Evolutionary conservation across 371 early-diverging fungal species (phyloP), one percentile per base, ranked within the genome.

Genomic region (Lichtheimia ramosa): DNA sequence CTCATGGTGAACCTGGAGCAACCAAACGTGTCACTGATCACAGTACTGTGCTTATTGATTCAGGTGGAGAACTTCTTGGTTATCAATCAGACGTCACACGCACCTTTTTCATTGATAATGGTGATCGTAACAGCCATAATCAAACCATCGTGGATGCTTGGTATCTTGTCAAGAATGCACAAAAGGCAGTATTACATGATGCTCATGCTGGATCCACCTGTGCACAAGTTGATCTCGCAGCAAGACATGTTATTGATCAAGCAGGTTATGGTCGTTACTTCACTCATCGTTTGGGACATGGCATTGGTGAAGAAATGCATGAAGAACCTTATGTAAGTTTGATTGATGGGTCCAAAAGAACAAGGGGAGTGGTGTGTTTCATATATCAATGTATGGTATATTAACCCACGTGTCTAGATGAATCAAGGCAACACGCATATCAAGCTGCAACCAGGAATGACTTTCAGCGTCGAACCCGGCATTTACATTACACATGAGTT

Each of bases 221-320:
- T 57, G 79, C 80, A 14, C 63, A 82, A 43, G 73, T 86, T 3
- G 86, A 86, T 62, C 65, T 79, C 63, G 73, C 77, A 3, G 84
- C 84, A 2, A 74, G 84, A 5, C 28, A 61, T 21, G 51, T 77
- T 43, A 83, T 86, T 61, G 65, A 63, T 12, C 46, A 68, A 3
- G 75, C 70, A 25, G 79, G 81, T 0, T 81, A 75, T 52, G 84
- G 80, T 3, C 39, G 56, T 10, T 77, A 66, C 34, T 86, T 86
- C 43, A 82, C 81, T 3, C 86, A 86, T 62, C 77, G 84, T 3
- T 41, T 83, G 52, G 86, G 86, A 1, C 86, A 86, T 69, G 86
- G 86, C 0, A 68, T 86, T 16, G 86, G 86, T 0, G 50, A 78
- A 50, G 80, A 83, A 27, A 83, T 82, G 59, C 86, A 86, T 56